These are phyloP conservation scores for Zymoseptoria passerinii DNA, from an alignment of 2,329 filamentous ascomycete species.

Conservation along the genomic window DNA sequence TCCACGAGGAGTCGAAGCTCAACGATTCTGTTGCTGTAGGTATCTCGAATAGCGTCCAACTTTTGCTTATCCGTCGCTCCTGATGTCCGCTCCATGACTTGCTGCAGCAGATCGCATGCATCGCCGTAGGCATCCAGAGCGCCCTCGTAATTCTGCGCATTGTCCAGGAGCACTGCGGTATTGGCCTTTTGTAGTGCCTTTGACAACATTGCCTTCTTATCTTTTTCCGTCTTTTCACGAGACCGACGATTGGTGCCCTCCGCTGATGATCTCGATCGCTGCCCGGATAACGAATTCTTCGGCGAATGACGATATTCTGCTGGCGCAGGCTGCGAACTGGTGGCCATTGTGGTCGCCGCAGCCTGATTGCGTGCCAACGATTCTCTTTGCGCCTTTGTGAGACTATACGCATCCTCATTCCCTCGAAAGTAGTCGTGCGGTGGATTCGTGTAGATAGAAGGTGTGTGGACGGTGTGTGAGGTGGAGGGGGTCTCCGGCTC, in stretches of 20 bases:
- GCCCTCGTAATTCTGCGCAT: conserved; percentile 87
- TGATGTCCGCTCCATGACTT: conserved; percentile 77
- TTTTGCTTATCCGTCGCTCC: conserved; percentile 83
- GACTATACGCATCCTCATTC: conserved; percentile 20
- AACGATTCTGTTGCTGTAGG: conserved; percentile 81
- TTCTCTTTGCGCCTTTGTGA: conserved; percentile 18
- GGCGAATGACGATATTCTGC: conserved; percentile 7
- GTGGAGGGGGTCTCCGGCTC: conserved; percentile 28
- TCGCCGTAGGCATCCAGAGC: conserved; percentile 86
- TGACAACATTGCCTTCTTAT: conserved; percentile 91
- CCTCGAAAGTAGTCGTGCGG: conserved; percentile 25
- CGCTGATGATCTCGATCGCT: background rate
- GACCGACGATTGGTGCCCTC: conserved; percentile 9
- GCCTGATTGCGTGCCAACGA: conserved; percentile 19
- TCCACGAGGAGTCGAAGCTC: conserved; percentile 69
- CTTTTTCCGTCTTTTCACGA: conserved; percentile 39
- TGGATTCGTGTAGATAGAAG: conserved; percentile 15
- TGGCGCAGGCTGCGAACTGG: conserved; percentile 10
- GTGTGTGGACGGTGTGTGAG: conserved; percentile 27
- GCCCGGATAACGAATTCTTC: conserved; percentile 1
- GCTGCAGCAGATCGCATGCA: conserved; percentile 77
- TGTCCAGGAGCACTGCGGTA: conserved; percentile 88
- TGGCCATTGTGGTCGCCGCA: conserved; percentile 17
- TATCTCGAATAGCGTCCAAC: conserved; percentile 82
- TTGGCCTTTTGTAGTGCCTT: conserved; percentile 92